phyloP scores from a whole-genome alignment of 2,329 filamentous ascomycete genomes.

The Diaporthe citrichinensis region DNA sequence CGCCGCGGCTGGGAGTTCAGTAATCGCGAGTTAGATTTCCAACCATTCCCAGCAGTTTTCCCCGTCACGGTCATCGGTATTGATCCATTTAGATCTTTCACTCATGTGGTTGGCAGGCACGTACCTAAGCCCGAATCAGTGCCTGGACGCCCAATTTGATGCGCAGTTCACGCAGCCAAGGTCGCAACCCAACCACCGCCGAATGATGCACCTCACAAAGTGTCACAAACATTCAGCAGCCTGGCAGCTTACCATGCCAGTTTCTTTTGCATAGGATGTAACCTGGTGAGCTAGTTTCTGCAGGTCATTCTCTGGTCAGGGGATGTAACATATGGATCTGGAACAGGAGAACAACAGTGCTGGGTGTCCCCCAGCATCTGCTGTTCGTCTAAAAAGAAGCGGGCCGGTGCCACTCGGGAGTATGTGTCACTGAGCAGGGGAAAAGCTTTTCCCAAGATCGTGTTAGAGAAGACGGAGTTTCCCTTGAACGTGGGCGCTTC shows the following conservation, averaged over 20 bases:
- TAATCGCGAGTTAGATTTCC: too few relatives aligned
- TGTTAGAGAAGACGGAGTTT: background rate
- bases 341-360: background rate
- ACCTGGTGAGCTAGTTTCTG: background rate
- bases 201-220: too few relatives aligned
- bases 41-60: too few relatives aligned
- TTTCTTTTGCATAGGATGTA: background rate
- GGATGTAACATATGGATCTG: constrained; percentile 2
- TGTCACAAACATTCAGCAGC: background rate
- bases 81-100: too few relatives aligned
- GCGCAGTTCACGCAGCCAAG: too few relatives aligned
- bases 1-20: too few relatives aligned
- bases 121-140: too few relatives aligned
- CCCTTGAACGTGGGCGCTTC: background rate
- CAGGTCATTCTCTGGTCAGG: background rate
- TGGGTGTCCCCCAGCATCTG: background rate
- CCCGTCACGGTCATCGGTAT: too few relatives aligned
- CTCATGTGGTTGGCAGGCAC: too few relatives aligned
- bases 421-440: background rate
- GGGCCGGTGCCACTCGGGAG: background rate
- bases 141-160: too few relatives aligned
- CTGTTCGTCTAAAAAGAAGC: constrained; percentile 9
- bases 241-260: too few relatives aligned
- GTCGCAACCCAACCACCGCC: too few relatives aligned
- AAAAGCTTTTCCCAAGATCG: background rate